Conservation (phyloP, 1,284 basidiomycete genomes). For the Flammula alnicola region DNA sequence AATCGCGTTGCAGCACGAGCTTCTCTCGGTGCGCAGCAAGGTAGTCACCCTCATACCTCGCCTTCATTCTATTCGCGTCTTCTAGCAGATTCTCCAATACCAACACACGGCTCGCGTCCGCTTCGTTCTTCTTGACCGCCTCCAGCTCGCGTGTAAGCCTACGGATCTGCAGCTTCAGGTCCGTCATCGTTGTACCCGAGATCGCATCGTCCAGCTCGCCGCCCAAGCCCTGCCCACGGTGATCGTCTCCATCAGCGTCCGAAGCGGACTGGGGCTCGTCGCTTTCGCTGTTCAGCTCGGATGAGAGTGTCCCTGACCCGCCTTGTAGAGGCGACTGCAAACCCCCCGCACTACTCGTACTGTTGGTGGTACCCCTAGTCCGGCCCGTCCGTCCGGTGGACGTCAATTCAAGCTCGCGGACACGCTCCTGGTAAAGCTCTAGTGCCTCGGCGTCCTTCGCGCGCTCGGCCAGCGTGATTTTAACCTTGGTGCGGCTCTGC, state of each 20-base stretch:
- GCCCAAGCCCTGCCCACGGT: constrained; percentile 66
- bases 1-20: constrained; percentile 77
- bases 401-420: constrained; percentile 83
- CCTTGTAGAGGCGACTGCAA: constrained; percentile 3
- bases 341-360: neutral
- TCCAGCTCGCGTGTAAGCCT: constrained; percentile 86
- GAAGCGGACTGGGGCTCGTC: constrained; percentile 13
- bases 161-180: constrained; percentile 85
- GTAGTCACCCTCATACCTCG: constrained; percentile 89
- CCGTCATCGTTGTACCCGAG: constrained; percentile 86
- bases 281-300: constrained; percentile 27
- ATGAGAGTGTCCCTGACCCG: constrained; percentile 21
- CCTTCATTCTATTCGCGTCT: constrained; percentile 89
- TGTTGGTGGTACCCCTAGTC: constrained; percentile 21
- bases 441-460: constrained; percentile 84
- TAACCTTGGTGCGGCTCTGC: constrained; percentile 70
- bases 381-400: constrained; percentile 56
- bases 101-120: constrained; percentile 73
- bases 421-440: constrained; percentile 90
- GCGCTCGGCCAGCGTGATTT: constrained; percentile 71
- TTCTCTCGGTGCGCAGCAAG: constrained; percentile 84
- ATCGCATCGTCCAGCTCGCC: constrained; percentile 88
- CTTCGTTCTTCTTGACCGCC: constrained; percentile 73
- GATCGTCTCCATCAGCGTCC: constrained; percentile 46
- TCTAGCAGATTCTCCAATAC: constrained; percentile 91